phyloP scores from a whole-genome alignment of 495 filamentous ascomycete genomes.

The Aspergillus campestris region DNA sequence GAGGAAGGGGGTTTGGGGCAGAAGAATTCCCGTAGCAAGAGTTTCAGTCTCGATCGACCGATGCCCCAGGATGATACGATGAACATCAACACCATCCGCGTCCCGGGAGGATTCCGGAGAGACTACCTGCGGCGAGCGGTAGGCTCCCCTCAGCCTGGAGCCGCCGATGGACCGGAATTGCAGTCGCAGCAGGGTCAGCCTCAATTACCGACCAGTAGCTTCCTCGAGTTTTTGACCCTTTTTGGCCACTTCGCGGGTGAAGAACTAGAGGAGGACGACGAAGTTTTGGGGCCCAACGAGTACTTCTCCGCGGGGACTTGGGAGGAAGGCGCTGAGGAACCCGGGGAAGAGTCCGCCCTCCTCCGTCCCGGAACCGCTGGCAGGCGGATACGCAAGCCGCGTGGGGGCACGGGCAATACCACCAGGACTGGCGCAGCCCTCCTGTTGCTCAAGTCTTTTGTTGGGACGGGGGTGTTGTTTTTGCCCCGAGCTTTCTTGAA shows the following conservation, averaged over 20 bases:
- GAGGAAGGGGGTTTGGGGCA: conserved; percentile 47
- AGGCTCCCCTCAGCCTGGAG: conserved; percentile 47
- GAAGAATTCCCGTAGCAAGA: conserved; percentile 57
- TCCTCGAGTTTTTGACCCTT: conserved; percentile 87
- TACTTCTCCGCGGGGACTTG: conserved; percentile 70
- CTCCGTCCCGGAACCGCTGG: conserved; percentile 56
- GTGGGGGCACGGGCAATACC: conserved; percentile 61
- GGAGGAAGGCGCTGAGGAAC: conserved; percentile 54
- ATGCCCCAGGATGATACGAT: conserved; percentile 68
- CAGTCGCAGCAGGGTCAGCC: conserved; percentile 39
- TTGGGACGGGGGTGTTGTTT: conserved; percentile 96
- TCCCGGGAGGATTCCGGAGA: conserved; percentile 87
- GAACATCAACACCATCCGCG: conserved; percentile 78
- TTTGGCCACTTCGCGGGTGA: conserved; percentile 98
- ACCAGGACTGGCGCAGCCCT: conserved; percentile 66
- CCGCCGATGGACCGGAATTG: conserved; percentile 33
- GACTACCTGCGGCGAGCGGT: conserved; percentile 71
- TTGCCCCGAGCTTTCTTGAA: conserved; percentile 88
- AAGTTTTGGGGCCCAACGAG: conserved; percentile 72
- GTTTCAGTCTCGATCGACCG: conserved; percentile 70
- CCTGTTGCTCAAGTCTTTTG: conserved; percentile 89
- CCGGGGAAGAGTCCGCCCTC: conserved; percentile 74
- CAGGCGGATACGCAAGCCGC: conserved; percentile 61
- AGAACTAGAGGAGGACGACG: conserved; percentile 90
- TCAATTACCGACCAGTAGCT: conserved; percentile 75